Evolutionary conservation across 1,284 basidiomycete species (phyloP), one percentile per base, ranked within the genome.

Genomic region (Ganoderma lucidum): DNA sequence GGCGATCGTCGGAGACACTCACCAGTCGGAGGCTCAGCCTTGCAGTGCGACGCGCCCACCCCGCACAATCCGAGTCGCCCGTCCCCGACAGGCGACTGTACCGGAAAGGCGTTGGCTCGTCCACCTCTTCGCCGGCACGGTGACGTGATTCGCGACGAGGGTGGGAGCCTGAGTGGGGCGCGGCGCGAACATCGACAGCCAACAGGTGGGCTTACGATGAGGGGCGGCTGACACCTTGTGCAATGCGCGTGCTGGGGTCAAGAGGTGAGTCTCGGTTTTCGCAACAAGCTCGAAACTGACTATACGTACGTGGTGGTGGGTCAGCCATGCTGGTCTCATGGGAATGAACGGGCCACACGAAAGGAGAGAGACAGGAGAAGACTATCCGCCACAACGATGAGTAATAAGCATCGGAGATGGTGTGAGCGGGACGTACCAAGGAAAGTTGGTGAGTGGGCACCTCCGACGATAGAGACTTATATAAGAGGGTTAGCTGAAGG

Each of bases 111-210:
- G 66, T 64, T 68, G 66, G 30, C 62, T 60, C 62, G 23, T 51
- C 62, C 42, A n/a, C 62, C 32, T 37, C 35, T 48, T 30, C 23
- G 28, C 37, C 45, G 30, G 37, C 41, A 44, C 39, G 1, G 5
- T 28, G 23, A 53, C 30, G 48, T 42, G 60, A 42, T 35, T 56
- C 53, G 30, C 53, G 41, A 61, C 62, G 53, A 28, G 41, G 45
- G 37, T 28, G 39, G 56, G 55, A 53, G 66, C 56, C 62, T 61
- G 66, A 64, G 58, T 58, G 56, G 56, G 62, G 9, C 41, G 30
- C 30, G 23, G 10, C 66, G 56, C 66, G 66, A 68, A 68, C 66
- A 37, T 68, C 66, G 62, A 56, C 48, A 17, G 66, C 66, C 66
- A 64, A 62, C 28, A 53, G 58, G 62, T 60, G 62, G 56, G 30